phyloP scores from a whole-genome alignment of 129 eudicot species.

The Centella asiatica region DNA sequence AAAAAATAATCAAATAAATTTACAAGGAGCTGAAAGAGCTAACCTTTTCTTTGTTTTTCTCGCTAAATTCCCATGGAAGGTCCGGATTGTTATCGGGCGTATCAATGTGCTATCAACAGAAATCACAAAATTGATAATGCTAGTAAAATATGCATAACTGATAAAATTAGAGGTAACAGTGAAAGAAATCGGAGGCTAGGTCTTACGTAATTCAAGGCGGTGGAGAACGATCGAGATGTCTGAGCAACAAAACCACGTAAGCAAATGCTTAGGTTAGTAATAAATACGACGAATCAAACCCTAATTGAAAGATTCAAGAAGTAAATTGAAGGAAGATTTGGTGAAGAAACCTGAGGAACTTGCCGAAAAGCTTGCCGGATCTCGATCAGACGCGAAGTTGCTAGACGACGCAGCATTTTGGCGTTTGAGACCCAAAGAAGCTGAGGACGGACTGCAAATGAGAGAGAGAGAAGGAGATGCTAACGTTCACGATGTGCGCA shows the following conservation, averaged over 20 bases:
- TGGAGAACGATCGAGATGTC: conserved; percentile 73
- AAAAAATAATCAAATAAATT: neutral
- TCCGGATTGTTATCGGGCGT: conserved; percentile 83
- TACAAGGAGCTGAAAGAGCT: neutral
- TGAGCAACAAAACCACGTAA: conserved; percentile 17
- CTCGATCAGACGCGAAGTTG: conserved; percentile 68
- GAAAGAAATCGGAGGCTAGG: conserved; percentile 7
- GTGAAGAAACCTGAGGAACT: conserved; percentile 42
- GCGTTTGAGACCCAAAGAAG: neutral
- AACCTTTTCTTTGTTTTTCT: conserved; percentile 65
- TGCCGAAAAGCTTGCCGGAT: conserved; percentile 82
- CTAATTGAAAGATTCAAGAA: neutral
- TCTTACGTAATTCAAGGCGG: conserved; percentile 93
- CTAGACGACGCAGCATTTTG: conserved; percentile 73
- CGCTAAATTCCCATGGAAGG: conserved; percentile 76
- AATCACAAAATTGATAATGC: conserved; percentile 1
- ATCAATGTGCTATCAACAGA: conserved; percentile 67
- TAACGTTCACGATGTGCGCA: neutral
- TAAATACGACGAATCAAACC: neutral
- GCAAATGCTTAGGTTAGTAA: neutral
- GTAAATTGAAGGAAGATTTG: neutral
- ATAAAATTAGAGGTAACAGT: neutral
- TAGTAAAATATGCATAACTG: neutral
- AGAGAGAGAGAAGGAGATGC: neutral
- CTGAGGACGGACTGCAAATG: neutral